Evolutionary conservation across 2,329 filamentous ascomycete genomes (phyloP).

Genomic region (Sordariomycetes sp.): DNA sequence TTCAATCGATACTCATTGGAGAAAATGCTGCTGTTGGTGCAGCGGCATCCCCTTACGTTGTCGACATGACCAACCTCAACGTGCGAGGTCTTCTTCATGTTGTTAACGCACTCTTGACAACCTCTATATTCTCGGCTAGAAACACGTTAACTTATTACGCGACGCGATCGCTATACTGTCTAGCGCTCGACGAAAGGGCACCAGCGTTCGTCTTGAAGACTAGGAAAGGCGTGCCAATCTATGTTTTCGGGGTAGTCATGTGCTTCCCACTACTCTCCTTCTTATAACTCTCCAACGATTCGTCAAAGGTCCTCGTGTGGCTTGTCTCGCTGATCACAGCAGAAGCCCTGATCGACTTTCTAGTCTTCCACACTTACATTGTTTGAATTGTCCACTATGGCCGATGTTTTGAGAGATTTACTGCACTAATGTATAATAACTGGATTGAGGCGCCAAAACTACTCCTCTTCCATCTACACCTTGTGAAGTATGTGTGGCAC

Average conservation of each 20-base stretch:
- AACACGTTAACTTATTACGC: slow-evolving; percentile 44
- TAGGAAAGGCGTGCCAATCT: slow-evolving; percentile 41
- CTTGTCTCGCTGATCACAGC: slow-evolving; percentile 31
- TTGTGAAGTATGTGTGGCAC: too few species aligned
- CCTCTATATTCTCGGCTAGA: slow-evolving; percentile 43
- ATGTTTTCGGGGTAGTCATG: slow-evolving; percentile 6
- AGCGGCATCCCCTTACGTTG: slow-evolving; percentile 51
- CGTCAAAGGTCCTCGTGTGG: slow-evolving; percentile 23
- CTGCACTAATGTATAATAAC: too few species aligned
- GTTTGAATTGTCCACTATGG: too few species aligned
- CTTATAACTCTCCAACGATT: not conserved
- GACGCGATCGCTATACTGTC: slow-evolving; percentile 39
- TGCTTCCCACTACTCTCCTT: not conserved
- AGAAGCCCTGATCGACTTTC: slow-evolving; percentile 32
- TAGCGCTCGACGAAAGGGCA: slow-evolving; percentile 38
- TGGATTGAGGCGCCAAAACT: too few species aligned
- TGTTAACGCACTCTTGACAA: slow-evolving; percentile 66
- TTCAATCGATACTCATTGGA: slow-evolving; percentile 23
- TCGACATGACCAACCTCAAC: slow-evolving; percentile 54
- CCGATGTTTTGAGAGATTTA: too few species aligned
- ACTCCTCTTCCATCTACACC: too few species aligned
- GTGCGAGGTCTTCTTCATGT: slow-evolving; percentile 56
- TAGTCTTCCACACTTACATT: too few species aligned
- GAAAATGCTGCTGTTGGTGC: slow-evolving; percentile 34
- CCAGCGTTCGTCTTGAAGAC: slow-evolving; percentile 39